phyloP scores from a whole-genome alignment of 2,329 filamentous ascomycete genomes.

The Nigrograna mackinnonii region DNA sequence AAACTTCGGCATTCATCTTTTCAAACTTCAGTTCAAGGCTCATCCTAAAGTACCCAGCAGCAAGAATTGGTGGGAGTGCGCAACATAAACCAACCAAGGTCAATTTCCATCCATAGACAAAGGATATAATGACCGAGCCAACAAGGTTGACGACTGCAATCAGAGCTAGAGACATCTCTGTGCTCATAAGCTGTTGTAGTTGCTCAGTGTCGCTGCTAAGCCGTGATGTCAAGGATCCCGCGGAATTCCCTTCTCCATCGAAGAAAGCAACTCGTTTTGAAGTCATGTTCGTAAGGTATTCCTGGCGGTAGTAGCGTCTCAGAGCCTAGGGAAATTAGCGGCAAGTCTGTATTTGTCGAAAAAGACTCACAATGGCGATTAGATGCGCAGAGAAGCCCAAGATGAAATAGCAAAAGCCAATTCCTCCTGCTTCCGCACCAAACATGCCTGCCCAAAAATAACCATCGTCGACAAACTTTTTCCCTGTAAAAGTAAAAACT shows the following conservation, averaged over 20 bases:
- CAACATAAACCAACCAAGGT: constrained; percentile 69
- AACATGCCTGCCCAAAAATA: constrained; percentile 71
- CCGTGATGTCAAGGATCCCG: constrained; percentile 63
- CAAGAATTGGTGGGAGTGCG: constrained; percentile 54
- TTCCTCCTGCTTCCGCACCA: constrained; percentile 58
- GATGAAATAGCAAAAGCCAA: constrained; percentile 58
- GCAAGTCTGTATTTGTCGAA: not conserved
- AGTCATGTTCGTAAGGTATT: constrained; percentile 65
- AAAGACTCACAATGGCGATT: constrained; percentile 20
- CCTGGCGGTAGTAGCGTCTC: constrained; percentile 57
- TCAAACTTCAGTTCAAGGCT: constrained; percentile 69
- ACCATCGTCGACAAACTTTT: constrained; percentile 35
- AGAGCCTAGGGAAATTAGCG: constrained; percentile 19
- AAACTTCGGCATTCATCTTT: constrained; percentile 68
- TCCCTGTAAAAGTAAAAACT: constrained; percentile 37
- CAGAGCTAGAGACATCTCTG: constrained; percentile 63
- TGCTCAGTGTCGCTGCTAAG: constrained; percentile 62
- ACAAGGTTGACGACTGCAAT: constrained; percentile 68
- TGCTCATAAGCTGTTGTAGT: constrained; percentile 64
- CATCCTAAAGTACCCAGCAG: constrained; percentile 55
- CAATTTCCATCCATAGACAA: constrained; percentile 77
- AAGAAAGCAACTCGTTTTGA: constrained; percentile 64
- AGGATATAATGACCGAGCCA: constrained; percentile 68
- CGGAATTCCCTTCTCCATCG: constrained; percentile 62
- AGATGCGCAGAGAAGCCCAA: constrained; percentile 42